Conservation (phyloP, 192 early-diverging fungal genomes). For the Umbelopsis ramanniana region DNA sequence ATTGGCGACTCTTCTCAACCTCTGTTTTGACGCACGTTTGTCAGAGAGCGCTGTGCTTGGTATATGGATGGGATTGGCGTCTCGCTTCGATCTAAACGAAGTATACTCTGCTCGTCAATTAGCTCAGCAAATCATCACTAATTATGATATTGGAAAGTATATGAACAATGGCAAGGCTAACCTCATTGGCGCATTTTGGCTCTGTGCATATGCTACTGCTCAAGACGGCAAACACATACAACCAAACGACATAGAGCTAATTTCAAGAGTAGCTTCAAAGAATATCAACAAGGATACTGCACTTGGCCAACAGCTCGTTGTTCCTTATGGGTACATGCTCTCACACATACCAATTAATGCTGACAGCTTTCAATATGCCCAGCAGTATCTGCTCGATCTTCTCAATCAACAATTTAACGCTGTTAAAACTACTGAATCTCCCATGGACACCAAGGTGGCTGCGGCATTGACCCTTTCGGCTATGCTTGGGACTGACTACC, state of each 20-base stretch:
- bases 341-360: neutral
- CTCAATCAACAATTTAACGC: neutral
- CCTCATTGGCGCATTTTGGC: slow-evolving; percentile 27
- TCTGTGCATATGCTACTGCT: slow-evolving; percentile 24
- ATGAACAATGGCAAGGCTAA: slow-evolving; percentile 4
- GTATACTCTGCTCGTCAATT: slow-evolving; percentile 2
- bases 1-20: neutral
- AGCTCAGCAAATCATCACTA: slow-evolving; percentile 14
- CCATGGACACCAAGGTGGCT: neutral
- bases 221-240: neutral
- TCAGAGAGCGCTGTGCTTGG: slow-evolving; percentile 30
- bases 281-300: neutral
- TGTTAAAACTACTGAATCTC: neutral
- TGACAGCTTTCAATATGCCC: neutral
- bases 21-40: neutral
- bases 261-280: neutral
- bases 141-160: neutral
- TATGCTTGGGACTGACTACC: neutral
- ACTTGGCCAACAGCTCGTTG: neutral
- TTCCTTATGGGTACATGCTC: neutral
- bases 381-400: neutral
- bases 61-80: slow-evolving; percentile 37
- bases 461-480: neutral
- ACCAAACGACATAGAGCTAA: slow-evolving; percentile 7
- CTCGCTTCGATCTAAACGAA: slow-evolving; percentile 16